Percentiles rank a stretch among this genome's conserved stretches.
Evolutionary conservation across 108 stramenopile genomes (phyloP).

Genomic region (Poteriospumella lacustris): DNA sequence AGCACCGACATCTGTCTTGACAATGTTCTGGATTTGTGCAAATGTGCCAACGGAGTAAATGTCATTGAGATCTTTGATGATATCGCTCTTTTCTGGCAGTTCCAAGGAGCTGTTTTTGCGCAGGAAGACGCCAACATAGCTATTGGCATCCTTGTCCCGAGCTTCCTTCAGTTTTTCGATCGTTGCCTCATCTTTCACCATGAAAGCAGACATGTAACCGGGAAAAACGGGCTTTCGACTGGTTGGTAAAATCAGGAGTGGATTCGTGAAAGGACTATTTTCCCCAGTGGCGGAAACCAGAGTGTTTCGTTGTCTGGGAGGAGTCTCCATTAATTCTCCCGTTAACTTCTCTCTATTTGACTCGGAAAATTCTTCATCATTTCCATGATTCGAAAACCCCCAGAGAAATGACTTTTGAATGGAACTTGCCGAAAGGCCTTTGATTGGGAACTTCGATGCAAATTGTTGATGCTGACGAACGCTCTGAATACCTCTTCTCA

Average conservation of each 20-base stretch:
- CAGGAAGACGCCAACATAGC: neutral
- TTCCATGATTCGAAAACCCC: too few species aligned
- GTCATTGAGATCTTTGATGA: slow-evolving; percentile 40
- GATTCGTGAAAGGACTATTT: neutral
- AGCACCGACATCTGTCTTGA: slow-evolving; percentile 20
- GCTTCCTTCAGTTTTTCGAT: neutral
- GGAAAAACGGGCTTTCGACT: neutral
- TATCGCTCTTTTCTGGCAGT: slow-evolving; percentile 13
- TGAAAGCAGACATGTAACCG: neutral
- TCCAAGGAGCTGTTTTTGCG: too few species aligned
- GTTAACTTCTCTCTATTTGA: too few species aligned
- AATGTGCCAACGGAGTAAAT: slow-evolving; percentile 51
- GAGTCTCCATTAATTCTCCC: too few species aligned
- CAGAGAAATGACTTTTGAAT: too few species aligned
- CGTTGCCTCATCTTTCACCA: neutral
- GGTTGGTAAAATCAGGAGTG: neutral
- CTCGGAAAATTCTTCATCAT: too few species aligned
- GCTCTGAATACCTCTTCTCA: too few species aligned
- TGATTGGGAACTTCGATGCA: too few species aligned
- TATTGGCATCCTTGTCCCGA: neutral
- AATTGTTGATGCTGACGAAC: too few species aligned
- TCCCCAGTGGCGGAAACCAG: neutral
- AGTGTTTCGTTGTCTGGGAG: too few species aligned
- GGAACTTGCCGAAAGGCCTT: too few species aligned
- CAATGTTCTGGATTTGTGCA: slow-evolving; percentile 46